Base-by-base conservation (phyloP, 257 asterid genomes). In the Voacanga thouarsii region DNA sequence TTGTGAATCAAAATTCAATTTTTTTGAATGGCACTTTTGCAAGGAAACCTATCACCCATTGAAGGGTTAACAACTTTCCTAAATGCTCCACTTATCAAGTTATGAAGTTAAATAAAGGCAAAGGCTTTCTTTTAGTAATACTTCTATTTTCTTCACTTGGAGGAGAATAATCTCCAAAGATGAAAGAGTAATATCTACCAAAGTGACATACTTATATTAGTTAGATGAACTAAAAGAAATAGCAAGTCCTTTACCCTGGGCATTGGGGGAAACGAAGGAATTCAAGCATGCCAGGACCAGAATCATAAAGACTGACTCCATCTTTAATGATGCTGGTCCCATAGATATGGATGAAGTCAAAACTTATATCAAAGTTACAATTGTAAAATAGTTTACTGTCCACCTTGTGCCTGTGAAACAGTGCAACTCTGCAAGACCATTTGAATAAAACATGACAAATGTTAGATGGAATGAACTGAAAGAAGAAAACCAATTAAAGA, bases 201-300 rank as follows among this genome's bases (percentile, higher is more conserved):
- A 67, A 66, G 19, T 7, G 26, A 1, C 50, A 18, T 4, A 43
- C 41, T 1, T 44, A 33, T 57, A 26, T 56, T 47, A 21, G 30
- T n/a, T 50, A 47, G 76, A 64, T 73, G 41, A 71, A 68, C 21
- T 37, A 66, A 75, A 69, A 51, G 51, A 33, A 28, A 41, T 8
- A 37, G 53, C 33, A 45, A 55, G 30, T 11, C 33, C 12, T 60
- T 44, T 84, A 87, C 90, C 90, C 71, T 87, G 88, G 73, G 75
- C 77, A 79, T 84, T 79, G 43, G 90, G 85, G 6, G 82, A 71
- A 66, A 84, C 88, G 55, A 79, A 51, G 49, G 85, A 73, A 49
- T 51, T 37, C 56, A 84, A 75, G 55, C 74, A 76, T 33, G 74
- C 73, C 16, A 81, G 68, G 64, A 79, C 43, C 74, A 84, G 53